These are phyloP conservation scores for Pythium volutum DNA, from an alignment of 352 stramenopile species.

Conservation along the genomic window DNA sequence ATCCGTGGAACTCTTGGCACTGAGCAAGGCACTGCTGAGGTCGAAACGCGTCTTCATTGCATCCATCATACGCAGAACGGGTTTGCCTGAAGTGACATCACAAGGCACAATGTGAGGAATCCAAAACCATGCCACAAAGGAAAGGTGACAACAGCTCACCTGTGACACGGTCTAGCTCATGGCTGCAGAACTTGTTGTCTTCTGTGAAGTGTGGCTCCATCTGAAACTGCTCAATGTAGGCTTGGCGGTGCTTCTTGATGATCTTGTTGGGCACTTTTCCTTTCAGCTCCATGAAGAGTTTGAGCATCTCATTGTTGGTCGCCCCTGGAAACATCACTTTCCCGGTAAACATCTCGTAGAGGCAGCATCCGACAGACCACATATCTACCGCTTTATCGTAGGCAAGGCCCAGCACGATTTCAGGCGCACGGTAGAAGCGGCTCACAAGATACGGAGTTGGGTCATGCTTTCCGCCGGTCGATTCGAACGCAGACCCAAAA, in stretches of 20 bases:
- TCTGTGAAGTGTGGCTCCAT: constrained; percentile 88
- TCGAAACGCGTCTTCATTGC: constrained; percentile 43
- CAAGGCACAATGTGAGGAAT: not conserved
- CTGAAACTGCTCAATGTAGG: constrained; percentile 77
- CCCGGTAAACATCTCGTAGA: constrained; percentile 98
- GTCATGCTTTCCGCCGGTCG: constrained; percentile 89
- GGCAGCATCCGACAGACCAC: constrained; percentile 96
- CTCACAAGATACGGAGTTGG: constrained; percentile 98
- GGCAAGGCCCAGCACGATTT: constrained; percentile 88
- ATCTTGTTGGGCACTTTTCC: constrained; percentile 84
- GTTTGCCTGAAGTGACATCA: constrained; percentile 26
- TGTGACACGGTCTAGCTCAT: constrained; percentile 76
- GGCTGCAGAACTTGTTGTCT: constrained; percentile 83
- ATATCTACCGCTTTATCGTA: constrained; percentile 98
- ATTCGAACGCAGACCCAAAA: constrained; percentile 96
- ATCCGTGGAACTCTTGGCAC: constrained; percentile 38
- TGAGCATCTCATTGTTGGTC: constrained; percentile 98
- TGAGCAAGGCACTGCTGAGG: constrained; percentile 32
- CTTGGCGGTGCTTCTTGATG: constrained; percentile 76
- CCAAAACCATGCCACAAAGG: not conserved
- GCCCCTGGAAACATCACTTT: constrained; percentile 96
- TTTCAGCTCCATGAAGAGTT: constrained; percentile 96
- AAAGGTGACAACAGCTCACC: constrained; percentile 29
- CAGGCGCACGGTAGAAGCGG: constrained; percentile 97
- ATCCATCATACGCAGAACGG: constrained; percentile 42